phyloP scores from a whole-genome alignment of 106 monocot species.

The Dendrobium huoshanense region DNA sequence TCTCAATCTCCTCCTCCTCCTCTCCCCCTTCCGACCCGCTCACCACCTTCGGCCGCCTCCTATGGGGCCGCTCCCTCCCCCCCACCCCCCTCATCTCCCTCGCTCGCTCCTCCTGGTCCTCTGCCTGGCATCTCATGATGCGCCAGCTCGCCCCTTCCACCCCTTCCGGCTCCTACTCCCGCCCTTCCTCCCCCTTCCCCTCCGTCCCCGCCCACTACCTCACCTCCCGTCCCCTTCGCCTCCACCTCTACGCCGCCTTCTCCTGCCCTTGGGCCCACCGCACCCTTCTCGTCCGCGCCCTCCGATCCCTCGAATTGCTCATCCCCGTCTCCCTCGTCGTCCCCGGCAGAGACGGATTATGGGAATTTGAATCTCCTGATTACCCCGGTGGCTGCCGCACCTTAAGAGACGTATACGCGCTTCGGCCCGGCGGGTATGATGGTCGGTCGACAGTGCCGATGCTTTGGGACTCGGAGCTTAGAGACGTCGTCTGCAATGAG shows the following conservation, averaged over 20 bases:
- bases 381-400: constrained; percentile 32
- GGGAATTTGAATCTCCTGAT: constrained; percentile 51
- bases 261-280: constrained; percentile 99
- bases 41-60: constrained; percentile 54
- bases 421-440: constrained; percentile 50
- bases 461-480: constrained; percentile 66
- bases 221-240: constrained; percentile 1
- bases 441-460: constrained; percentile 92
- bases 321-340: constrained; percentile 49
- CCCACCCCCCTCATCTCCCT: constrained; percentile 57
- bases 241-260: constrained; percentile 77
- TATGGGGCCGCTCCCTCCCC: constrained; percentile 88
- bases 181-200: constrained; percentile 62
- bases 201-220: constrained; percentile 18
- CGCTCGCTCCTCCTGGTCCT: constrained; percentile 74
- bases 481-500: constrained; percentile 86
- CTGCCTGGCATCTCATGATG: constrained; percentile 90
- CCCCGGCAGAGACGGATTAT: constrained; percentile 60
- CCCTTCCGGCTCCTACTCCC: constrained; percentile 66
- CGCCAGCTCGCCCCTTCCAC: constrained; percentile 87
- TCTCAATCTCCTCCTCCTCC: constrained; percentile 1
- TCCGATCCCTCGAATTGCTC: constrained; percentile 32
- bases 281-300: constrained; percentile 66
- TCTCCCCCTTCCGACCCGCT: constrained; percentile 39
- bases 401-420: constrained; percentile 64